A percentile compares a stretch with the other conserved stretches of the same genome.
These are phyloP conservation scores for Aquilaria malaccensis DNA, from an alignment of 345 rosid species.

Conservation along the genomic window DNA sequence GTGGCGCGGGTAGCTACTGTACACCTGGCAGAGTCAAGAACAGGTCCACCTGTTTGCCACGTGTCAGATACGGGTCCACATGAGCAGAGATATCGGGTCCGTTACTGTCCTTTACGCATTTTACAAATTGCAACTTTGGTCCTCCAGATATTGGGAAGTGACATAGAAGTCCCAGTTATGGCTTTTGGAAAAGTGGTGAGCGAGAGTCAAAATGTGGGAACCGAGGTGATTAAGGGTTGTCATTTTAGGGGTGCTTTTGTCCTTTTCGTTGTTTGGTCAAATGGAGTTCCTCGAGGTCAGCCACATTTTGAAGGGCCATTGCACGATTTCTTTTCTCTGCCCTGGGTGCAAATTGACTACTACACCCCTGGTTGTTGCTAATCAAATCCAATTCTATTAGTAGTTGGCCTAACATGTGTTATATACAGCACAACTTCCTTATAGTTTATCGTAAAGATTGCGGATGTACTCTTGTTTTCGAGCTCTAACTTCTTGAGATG, in stretches of 20 bases:
- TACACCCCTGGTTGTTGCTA: too few relatives aligned
- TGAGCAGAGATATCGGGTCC: too few relatives aligned
- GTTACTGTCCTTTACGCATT: too few relatives aligned
- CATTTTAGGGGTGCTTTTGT: conserved; percentile 30
- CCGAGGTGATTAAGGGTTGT: conserved; percentile 25
- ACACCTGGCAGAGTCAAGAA: conserved; percentile 28
- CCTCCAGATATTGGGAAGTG: background rate
- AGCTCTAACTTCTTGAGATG: too few relatives aligned
- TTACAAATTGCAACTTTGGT: background rate
- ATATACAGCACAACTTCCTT: too few relatives aligned
- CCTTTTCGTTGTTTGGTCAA: conserved; percentile 37
- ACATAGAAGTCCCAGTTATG: conserved; percentile 11
- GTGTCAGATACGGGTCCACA: conserved; percentile 9
- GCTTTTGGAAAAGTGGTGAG: conserved; percentile 9
- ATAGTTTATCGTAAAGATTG: too few relatives aligned
- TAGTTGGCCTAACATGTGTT: too few relatives aligned
- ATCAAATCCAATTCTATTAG: too few relatives aligned
- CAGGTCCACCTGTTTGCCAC: conserved; percentile 25
- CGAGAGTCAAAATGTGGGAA: conserved; percentile 39
- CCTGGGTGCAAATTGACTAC: too few relatives aligned
- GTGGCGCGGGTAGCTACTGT: conserved; percentile 21
- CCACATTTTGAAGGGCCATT: too few relatives aligned
- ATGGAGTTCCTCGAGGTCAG: conserved; percentile 10
- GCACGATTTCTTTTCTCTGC: too few relatives aligned
- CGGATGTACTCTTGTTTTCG: too few relatives aligned